Percentiles rank a stretch among this genome's conserved stretches.
Evolutionary conservation across 768 basidiomycete genomes (phyloP).

Genomic region (Suillus tomentosus): DNA sequence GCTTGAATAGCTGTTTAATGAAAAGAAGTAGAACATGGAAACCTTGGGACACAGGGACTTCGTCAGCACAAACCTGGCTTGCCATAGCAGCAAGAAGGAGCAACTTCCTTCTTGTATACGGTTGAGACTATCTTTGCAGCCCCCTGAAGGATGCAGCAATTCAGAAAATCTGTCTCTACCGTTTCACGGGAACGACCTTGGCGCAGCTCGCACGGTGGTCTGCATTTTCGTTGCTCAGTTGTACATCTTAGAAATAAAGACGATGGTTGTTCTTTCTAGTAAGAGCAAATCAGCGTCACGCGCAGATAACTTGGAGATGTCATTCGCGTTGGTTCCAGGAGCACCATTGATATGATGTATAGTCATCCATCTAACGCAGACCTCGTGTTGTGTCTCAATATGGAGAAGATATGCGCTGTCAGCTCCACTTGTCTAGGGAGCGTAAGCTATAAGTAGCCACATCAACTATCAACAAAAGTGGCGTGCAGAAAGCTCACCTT

Average conservation of each 20-base stretch:
- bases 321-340: not conserved
- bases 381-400: not conserved
- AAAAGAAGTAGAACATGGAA: not conserved
- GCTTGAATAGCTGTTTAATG: not conserved
- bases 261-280: no score
- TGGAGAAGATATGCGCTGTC: not conserved
- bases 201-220: not conserved
- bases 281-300: no score
- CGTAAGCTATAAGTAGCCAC: not conserved
- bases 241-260: not conserved
- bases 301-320: not conserved
- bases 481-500: not conserved
- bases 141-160: not conserved
- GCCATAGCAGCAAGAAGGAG: not conserved
- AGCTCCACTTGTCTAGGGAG: not conserved
- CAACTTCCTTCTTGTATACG: not conserved
- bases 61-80: not conserved
- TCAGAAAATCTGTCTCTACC: not conserved
- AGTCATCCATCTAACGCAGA: not conserved
- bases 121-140: not conserved
- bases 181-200: not conserved
- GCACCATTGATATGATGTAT: not conserved
- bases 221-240: not conserved
- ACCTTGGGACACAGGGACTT: not conserved
- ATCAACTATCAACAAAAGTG: not conserved